Evolutionary conservation across 2,329 filamentous ascomycete species (phyloP).

Genomic region (Talaromyces sp.): DNA sequence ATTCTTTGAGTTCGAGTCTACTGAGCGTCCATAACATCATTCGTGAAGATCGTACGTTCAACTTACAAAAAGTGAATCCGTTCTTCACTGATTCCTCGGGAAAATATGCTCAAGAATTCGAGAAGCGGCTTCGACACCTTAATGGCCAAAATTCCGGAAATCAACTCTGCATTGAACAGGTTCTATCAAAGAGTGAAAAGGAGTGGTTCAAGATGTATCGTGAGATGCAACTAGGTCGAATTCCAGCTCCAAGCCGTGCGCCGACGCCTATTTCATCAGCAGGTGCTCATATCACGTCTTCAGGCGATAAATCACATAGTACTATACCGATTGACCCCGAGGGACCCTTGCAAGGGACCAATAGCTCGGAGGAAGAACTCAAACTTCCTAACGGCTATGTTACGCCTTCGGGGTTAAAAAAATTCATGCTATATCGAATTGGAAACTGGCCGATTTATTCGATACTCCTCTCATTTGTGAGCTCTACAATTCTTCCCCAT

Average conservation of each 20-base stretch:
- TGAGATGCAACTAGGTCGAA: conserved; percentile 31
- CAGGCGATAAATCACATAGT: not conserved
- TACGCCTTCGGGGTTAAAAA: conserved; percentile 50
- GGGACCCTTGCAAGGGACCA: conserved; percentile 27
- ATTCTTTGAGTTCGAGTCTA: conserved; percentile 13
- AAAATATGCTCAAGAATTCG: conserved; percentile 54
- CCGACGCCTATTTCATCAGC: conserved; percentile 30
- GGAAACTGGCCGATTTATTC: conserved; percentile 59
- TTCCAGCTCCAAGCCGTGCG: conserved; percentile 36
- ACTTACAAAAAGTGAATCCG: conserved; percentile 58
- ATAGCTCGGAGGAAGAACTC: conserved; percentile 43
- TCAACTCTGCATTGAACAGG: conserved; percentile 58
- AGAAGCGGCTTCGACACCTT: conserved; percentile 51
- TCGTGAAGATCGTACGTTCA: conserved; percentile 53
- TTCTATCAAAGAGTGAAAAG: conserved; percentile 58
- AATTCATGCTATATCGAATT: conserved; percentile 48
- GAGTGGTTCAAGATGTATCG: conserved; percentile 56
- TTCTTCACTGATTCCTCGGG: conserved; percentile 60
- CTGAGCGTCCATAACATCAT: conserved; percentile 37
- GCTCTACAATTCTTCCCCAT: conserved; percentile 20
- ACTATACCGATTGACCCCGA: not conserved
- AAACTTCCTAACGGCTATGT: conserved; percentile 50
- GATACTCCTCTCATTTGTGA: conserved; percentile 51
- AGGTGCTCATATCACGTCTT: conserved; percentile 7
- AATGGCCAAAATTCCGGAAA: conserved; percentile 52